These are phyloP conservation scores for Colletotrichum chrysophilum DNA, from an alignment of 2,329 filamentous ascomycete species.

Conservation along the genomic window DNA sequence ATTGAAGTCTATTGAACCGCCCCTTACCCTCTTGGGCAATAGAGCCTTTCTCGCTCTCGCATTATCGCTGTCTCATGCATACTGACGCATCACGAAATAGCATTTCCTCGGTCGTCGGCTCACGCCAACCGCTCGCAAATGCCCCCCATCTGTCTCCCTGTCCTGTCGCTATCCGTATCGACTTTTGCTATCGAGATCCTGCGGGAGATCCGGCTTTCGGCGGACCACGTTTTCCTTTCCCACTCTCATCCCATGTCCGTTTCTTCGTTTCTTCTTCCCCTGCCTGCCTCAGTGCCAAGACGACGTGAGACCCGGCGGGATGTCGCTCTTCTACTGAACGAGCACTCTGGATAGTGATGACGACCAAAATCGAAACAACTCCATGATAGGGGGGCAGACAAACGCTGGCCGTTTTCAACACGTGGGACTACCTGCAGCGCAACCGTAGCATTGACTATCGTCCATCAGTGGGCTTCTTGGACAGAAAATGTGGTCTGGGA, in stretches of 20 bases:
- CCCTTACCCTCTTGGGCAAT: not conserved
- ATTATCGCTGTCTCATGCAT: not conserved
- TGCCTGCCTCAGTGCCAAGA: not conserved
- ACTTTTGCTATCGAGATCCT: not conserved
- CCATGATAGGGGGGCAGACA: not conserved
- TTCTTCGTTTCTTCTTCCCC: not conserved
- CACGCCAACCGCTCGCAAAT: not conserved
- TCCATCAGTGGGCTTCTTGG: not conserved
- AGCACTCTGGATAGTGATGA: not conserved
- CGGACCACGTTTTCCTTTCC: not conserved
- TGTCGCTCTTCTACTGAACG: not conserved
- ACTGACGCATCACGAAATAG: not conserved
- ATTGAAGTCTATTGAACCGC: not conserved
- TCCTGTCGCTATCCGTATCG: not conserved
- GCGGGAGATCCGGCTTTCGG: not conserved
- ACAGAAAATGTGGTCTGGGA: not conserved
- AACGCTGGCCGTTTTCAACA: not conserved
- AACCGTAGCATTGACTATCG: not conserved
- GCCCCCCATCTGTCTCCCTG: not conserved
- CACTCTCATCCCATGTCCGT: not conserved
- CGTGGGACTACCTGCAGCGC: not conserved
- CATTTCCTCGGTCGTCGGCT: not conserved
- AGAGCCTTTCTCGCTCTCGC: not conserved
- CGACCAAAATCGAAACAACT: not conserved
- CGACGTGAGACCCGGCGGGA: not conserved